phyloP scores from a whole-genome alignment of 352 stramenopile genomes.

The Albugo candida region DNA sequence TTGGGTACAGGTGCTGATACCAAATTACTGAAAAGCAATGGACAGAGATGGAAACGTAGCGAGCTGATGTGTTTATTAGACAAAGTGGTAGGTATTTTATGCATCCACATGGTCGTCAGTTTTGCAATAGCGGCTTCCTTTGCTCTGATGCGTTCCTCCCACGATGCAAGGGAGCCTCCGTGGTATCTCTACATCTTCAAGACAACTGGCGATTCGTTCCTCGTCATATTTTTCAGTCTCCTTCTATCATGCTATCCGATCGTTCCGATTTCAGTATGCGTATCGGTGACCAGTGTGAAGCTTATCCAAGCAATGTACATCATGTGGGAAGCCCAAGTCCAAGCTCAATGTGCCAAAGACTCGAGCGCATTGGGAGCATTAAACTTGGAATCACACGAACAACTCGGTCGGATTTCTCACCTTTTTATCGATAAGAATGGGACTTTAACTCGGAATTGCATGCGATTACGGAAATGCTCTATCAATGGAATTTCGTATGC shows the following conservation, averaged over 20 bases:
- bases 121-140: constrained; percentile 54
- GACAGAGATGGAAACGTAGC: constrained; percentile 62
- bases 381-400: constrained; percentile 73
- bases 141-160: constrained; percentile 22
- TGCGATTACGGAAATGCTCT: constrained; percentile 90
- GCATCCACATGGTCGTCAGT: constrained; percentile 41
- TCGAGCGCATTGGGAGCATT: constrained; percentile 50
- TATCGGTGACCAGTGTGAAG: constrained; percentile 76
- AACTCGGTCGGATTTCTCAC: constrained; percentile 96
- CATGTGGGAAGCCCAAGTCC: constrained; percentile 69
- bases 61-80: constrained; percentile 70
- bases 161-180: constrained; percentile 2
- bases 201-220: constrained; percentile 12
- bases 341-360: constrained; percentile 50
- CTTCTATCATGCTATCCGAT: constrained; percentile 68
- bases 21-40: constrained; percentile 84
- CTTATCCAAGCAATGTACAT: constrained; percentile 79
- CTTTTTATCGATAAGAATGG: constrained; percentile 99
- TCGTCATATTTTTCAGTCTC: constrained; percentile 61
- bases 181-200: constrained; percentile 13
- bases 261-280: constrained; percentile 77
- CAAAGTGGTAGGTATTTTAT: constrained; percentile 65
- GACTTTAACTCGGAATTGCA: constrained; percentile 98
- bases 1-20: constrained; percentile 84
- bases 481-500: constrained; percentile 83